Conservation (phyloP, 495 filamentous ascomycete species). For the Talaromyces liani region DNA sequence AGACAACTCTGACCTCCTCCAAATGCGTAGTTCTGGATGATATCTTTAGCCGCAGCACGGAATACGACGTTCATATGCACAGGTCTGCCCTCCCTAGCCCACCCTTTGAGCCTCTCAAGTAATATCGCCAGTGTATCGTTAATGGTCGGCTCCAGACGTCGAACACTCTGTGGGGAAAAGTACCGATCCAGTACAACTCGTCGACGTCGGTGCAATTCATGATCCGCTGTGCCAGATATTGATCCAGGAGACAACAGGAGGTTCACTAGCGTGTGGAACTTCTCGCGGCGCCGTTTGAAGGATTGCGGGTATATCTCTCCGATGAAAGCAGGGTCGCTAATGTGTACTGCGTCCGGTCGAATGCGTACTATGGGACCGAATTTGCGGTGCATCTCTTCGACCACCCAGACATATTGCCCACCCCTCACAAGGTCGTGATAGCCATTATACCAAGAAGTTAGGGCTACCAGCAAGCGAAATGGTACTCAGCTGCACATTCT, state of each 20-base stretch:
- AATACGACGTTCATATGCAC: neutral
- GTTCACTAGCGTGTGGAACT: neutral
- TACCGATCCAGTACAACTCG: neutral
- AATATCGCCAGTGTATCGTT: neutral
- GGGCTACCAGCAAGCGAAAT: too few relatives aligned
- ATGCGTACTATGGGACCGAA: slow-evolving; percentile 43
- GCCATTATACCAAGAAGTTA: neutral
- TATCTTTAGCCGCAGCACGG: neutral
- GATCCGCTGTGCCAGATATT: neutral
- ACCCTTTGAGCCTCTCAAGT: neutral
- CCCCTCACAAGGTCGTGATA: neutral
- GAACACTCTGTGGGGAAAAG: neutral
- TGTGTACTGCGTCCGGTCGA: slow-evolving; percentile 38
- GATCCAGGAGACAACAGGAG: neutral
- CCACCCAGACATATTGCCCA: neutral
- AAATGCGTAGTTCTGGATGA: neutral
- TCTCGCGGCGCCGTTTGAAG: neutral
- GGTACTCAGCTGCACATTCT: too few relatives aligned
- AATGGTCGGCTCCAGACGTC: neutral
- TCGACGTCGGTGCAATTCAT: neutral
- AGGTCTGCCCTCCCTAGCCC: neutral
- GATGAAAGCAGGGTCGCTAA: slow-evolving; percentile 35
- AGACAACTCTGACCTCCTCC: neutral
- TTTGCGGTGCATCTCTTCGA: neutral
- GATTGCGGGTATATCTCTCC: neutral